phyloP scores from a whole-genome alignment of 2,329 filamentous ascomycete genomes.

The Talaromyces atroroseus region DNA sequence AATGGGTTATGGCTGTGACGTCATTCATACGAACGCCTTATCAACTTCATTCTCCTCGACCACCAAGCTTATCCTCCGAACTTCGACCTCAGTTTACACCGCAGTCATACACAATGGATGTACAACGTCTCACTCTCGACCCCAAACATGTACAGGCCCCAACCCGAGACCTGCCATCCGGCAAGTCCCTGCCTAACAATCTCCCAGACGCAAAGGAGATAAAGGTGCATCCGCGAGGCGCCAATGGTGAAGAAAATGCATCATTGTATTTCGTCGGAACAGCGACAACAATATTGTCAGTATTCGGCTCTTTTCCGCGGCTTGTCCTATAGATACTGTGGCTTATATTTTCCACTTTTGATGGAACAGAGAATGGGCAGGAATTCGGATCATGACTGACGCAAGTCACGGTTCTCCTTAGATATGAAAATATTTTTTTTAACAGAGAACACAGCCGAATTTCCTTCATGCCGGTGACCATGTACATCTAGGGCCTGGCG shows the following conservation, averaged over 20 bases:
- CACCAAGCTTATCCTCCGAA: no score
- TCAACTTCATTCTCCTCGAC: no score
- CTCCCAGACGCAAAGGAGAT: slow-evolving; percentile 43
- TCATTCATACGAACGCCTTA: no score
- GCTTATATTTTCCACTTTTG: no score
- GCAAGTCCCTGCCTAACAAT: slow-evolving; percentile 22
- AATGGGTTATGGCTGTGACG: no score
- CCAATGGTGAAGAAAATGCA: slow-evolving; percentile 28
- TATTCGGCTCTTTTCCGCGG: neutral
- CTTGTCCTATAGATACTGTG: no score
- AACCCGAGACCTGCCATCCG: slow-evolving; percentile 31
- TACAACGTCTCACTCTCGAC: slow-evolving; percentile 38
- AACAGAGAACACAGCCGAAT: slow-evolving; percentile 44
- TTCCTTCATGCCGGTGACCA: slow-evolving; percentile 63
- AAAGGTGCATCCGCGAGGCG: slow-evolving; percentile 37
- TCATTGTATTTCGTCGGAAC: slow-evolving; percentile 37
- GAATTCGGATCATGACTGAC: slow-evolving; percentile 38
- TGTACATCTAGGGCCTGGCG: slow-evolving; percentile 61
- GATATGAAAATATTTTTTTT: neutral
- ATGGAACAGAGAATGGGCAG: slow-evolving; percentile 32
- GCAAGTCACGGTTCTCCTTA: slow-evolving; percentile 14
- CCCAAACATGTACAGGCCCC: slow-evolving; percentile 33
- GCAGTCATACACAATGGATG: neutral
- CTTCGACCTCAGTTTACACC: no score
- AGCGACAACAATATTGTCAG: slow-evolving; percentile 34